A percentile compares a stretch with the other conserved stretches of the same genome.
Evolutionary conservation across 345 rosid species (phyloP).

Genomic region (Stellera chamaejasme): DNA sequence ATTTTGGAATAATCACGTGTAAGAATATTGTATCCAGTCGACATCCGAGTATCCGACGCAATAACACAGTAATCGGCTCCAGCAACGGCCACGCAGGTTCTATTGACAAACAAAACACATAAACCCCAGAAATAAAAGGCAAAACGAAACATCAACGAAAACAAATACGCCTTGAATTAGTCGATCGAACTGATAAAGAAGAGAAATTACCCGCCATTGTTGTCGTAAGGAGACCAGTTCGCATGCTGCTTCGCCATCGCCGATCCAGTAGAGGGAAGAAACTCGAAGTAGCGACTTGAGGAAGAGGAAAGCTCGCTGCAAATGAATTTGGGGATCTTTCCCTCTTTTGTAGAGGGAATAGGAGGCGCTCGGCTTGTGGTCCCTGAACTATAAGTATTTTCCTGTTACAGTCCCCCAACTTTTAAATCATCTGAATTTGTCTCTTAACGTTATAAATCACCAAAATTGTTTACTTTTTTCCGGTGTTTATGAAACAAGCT

Average conservation of each 20-base stretch:
- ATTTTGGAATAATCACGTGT: conserved; percentile 91
- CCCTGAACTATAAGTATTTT: no score
- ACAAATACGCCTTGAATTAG: background rate
- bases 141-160: background rate
- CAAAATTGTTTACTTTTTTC: no score
- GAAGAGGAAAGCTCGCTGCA: background rate
- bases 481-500: no score
- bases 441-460: no score
- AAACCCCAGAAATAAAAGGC: background rate
- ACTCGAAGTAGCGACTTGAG: background rate
- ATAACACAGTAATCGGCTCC: conserved; percentile 93
- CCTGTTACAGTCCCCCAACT: no score
- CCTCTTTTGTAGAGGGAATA: no score
- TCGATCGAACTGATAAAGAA: no score
- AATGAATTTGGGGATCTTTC: no score
- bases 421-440: no score
- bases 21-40: conserved; percentile 84
- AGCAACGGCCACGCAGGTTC: conserved; percentile 90
- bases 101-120: conserved; percentile 15
- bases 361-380: no score
- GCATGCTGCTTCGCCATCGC: conserved; percentile 80
- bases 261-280: conserved; percentile 6
- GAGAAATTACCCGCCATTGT: conserved; percentile 87
- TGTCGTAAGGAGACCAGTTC: conserved; percentile 86
- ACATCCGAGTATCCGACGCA: conserved; percentile 98